Evolutionary conservation across 2,329 filamentous ascomycete species (phyloP).

Genomic region (Botrytis pseudocinerea): DNA sequence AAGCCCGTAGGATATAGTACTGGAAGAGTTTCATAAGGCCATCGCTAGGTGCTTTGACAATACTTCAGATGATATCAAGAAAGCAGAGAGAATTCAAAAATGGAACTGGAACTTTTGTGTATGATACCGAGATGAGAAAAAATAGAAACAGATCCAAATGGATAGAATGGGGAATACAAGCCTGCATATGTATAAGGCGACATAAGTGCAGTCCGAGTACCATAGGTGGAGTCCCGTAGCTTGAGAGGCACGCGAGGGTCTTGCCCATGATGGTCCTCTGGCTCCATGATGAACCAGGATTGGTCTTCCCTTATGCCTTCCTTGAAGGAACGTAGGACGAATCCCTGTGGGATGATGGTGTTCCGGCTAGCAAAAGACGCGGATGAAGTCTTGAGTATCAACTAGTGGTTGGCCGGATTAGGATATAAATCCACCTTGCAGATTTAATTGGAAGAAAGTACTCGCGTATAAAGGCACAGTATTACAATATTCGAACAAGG

Average conservation of each 20-base stretch:
- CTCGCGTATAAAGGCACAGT: neutral
- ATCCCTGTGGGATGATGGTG: conserved; percentile 9
- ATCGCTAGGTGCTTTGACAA: conserved; percentile 26
- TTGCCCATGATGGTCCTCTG: neutral
- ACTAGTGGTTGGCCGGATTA: conserved; percentile 10
- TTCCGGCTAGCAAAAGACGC: conserved; percentile 9
- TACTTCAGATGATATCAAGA: conserved; percentile 23
- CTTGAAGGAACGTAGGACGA: conserved; percentile 9
- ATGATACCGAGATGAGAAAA: neutral
- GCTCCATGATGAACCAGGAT: conserved; percentile 14
- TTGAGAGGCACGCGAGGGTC: conserved; percentile 6
- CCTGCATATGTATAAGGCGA: conserved; percentile 24
- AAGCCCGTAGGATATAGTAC: conserved; percentile 23
- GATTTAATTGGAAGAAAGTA: conserved; percentile 6
- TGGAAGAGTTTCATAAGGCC: conserved; percentile 29
- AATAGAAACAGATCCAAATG: neutral
- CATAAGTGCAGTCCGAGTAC: neutral
- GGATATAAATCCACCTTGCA: neutral
- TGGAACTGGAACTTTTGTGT: conserved; percentile 2
- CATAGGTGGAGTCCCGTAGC: conserved; percentile 3
- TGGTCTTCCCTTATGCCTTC: conserved; percentile 12
- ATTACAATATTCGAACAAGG: conserved; percentile 7
- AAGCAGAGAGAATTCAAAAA: conserved; percentile 17
- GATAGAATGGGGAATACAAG: conserved; percentile 1
- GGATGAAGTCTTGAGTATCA: conserved; percentile 13